phyloP scores from a whole-genome alignment of 306 rosid species.

The Rosa rugosa region DNA sequence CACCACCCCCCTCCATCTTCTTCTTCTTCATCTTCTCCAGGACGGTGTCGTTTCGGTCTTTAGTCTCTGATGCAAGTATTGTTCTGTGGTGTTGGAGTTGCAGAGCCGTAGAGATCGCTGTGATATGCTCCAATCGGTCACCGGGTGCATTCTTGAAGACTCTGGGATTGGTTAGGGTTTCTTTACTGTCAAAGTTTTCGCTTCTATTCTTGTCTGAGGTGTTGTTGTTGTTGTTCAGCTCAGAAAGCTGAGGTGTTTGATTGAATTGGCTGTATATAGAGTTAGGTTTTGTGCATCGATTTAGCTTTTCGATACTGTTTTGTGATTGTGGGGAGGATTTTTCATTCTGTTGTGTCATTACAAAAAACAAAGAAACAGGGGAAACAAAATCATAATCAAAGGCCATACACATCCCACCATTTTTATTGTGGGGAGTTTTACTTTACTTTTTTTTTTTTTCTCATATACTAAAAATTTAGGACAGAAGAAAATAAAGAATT shows the following conservation, averaged over 20 bases:
- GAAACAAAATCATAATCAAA: slow-evolving; percentile 23
- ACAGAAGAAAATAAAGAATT: slow-evolving; percentile 25
- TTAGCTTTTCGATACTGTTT: slow-evolving; percentile 44
- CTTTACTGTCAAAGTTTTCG: background rate
- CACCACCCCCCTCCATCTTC: background rate
- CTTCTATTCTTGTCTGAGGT: background rate
- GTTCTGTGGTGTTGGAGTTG: slow-evolving; percentile 17
- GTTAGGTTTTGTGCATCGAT: slow-evolving; percentile 32
- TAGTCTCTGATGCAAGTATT: background rate
- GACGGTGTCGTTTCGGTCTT: background rate
- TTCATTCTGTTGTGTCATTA: background rate
- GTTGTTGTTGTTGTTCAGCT: slow-evolving; percentile 19
- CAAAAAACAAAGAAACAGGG: slow-evolving; percentile 13
- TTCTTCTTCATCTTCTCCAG: slow-evolving; percentile 15
- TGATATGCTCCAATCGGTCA: slow-evolving; percentile 47
- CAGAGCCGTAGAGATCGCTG: slow-evolving; percentile 12
- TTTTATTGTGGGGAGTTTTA: slow-evolving; percentile 66
- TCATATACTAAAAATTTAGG: slow-evolving; percentile 29
- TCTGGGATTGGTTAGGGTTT: slow-evolving; percentile 57
- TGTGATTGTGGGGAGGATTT: slow-evolving; percentile 39
- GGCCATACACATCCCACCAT: slow-evolving; percentile 47
- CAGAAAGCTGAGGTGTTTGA: slow-evolving; percentile 13
- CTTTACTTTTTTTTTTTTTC: slow-evolving; percentile 31
- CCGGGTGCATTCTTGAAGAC: slow-evolving; percentile 49
- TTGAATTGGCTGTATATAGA: slow-evolving; percentile 54